Conservation (phyloP, 192 early-diverging fungal genomes). For the Coemansia sp. region DNA sequence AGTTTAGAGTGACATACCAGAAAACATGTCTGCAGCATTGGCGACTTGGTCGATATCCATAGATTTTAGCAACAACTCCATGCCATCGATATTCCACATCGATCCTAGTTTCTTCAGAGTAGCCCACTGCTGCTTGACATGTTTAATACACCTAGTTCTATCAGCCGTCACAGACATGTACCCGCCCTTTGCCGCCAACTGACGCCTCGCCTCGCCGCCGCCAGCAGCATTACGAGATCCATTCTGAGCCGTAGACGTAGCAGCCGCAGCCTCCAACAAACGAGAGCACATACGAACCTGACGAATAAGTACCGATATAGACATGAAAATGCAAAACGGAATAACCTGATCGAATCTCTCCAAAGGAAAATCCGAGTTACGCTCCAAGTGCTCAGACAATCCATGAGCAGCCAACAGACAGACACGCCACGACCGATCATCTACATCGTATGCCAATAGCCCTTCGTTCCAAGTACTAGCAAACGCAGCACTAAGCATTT, state of each 20-base stretch:
- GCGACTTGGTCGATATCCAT: conserved; percentile 55
- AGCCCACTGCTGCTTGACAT: conserved; percentile 47
- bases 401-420: conserved; percentile 38
- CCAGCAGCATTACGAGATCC: not conserved
- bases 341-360: conserved; percentile 58
- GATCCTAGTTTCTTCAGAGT: conserved; percentile 38
- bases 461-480: conserved; percentile 55
- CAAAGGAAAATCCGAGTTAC: conserved; percentile 50
- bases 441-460: conserved; percentile 46
- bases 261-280: conserved; percentile 6
- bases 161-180: conserved; percentile 17
- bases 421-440: conserved; percentile 33
- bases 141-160: conserved; percentile 25
- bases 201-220: not conserved
- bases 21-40: conserved; percentile 49
- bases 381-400: conserved; percentile 46
- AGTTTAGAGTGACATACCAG: conserved; percentile 30
- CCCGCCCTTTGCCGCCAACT: conserved; percentile 12
- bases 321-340: conserved; percentile 58
- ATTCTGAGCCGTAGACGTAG: not conserved
- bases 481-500: conserved; percentile 52
- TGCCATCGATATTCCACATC: conserved; percentile 49
- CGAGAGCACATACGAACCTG: conserved; percentile 47
- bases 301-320: conserved; percentile 46
- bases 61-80: conserved; percentile 42